These are phyloP conservation scores for Diaporthe velutina DNA, from an alignment of 2,329 filamentous ascomycete species.

Conservation along the genomic window DNA sequence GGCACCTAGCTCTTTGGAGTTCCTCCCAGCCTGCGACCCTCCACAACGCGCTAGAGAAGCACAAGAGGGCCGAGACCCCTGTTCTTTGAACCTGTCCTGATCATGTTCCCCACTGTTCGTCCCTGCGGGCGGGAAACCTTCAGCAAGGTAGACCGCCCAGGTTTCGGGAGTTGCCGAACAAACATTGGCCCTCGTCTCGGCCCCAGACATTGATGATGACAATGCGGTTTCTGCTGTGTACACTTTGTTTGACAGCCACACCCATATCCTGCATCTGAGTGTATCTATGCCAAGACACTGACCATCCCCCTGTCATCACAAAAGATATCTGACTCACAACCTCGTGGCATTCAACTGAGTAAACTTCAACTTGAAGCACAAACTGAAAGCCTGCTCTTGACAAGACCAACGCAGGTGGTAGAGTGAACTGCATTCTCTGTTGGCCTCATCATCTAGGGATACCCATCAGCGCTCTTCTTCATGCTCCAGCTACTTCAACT, in stretches of 20 bases:
- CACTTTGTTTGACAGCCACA: not conserved
- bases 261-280: not conserved
- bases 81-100: slow-evolving; percentile 5
- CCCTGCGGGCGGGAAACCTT: slow-evolving; percentile 1
- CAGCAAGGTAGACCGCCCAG: not conserved
- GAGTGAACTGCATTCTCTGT: not conserved
- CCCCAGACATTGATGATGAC: not conserved
- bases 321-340: not conserved
- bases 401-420: too few species aligned
- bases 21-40: slow-evolving; percentile 27
- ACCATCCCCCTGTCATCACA: not conserved
- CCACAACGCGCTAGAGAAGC: slow-evolving; percentile 35
- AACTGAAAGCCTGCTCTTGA: not conserved
- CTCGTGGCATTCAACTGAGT: not conserved
- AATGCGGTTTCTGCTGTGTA: not conserved
- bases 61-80: slow-evolving; percentile 18
- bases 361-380: not conserved
- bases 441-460: not conserved
- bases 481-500: not conserved
- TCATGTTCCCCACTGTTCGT: slow-evolving; percentile 23
- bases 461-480: too few species aligned
- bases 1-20: slow-evolving; percentile 33
- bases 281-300: not conserved
- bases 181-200: not conserved
- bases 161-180: slow-evolving; percentile 21